These are phyloP conservation scores for Lodderomyces beijingensis DNA, from an alignment of 1,139 yeast species.

Conservation along the genomic window DNA sequence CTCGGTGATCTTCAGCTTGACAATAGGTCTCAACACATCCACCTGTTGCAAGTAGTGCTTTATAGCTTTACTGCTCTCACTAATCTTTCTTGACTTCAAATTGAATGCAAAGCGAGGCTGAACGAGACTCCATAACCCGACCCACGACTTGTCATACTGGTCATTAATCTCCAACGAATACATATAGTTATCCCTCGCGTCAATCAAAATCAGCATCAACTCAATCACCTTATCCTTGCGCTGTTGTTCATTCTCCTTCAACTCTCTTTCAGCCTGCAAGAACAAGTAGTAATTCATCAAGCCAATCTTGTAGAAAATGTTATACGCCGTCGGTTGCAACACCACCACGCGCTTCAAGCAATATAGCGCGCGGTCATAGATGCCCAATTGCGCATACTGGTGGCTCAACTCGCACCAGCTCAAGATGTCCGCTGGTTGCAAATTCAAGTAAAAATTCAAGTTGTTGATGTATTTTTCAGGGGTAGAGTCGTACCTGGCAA, in stretches of 20 bases:
- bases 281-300: conserved; percentile 8
- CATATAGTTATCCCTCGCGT: conserved; percentile 52
- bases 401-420: conserved; percentile 76
- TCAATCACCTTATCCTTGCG: conserved; percentile 25
- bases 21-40: conserved; percentile 18
- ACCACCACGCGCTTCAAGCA: conserved; percentile 67
- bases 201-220: conserved; percentile 23
- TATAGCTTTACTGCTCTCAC: conserved; percentile 17
- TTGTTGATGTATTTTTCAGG: conserved; percentile 42
- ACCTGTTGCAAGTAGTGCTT: conserved; percentile 20
- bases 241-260: conserved; percentile 8
- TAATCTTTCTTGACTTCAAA: conserved; percentile 17
- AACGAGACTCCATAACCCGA: conserved; percentile 53
- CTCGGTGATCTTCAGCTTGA: conserved; percentile 18
- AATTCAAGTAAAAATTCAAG: conserved; percentile 45
- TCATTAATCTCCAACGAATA: conserved; percentile 76
- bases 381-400: conserved; percentile 55
- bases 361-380: conserved; percentile 62
- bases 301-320: conserved; percentile 63
- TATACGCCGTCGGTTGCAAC: conserved; percentile 68
- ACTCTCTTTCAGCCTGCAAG: not conserved
- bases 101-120: conserved; percentile 15
- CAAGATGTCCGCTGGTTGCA: conserved; percentile 68
- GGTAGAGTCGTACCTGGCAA: conserved; percentile 19
- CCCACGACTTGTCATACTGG: conserved; percentile 68